Percentiles rank a stretch among this genome's conserved stretches.
Conservation (phyloP, 257 asterid species). For the Fraxinus excelsior region DNA sequence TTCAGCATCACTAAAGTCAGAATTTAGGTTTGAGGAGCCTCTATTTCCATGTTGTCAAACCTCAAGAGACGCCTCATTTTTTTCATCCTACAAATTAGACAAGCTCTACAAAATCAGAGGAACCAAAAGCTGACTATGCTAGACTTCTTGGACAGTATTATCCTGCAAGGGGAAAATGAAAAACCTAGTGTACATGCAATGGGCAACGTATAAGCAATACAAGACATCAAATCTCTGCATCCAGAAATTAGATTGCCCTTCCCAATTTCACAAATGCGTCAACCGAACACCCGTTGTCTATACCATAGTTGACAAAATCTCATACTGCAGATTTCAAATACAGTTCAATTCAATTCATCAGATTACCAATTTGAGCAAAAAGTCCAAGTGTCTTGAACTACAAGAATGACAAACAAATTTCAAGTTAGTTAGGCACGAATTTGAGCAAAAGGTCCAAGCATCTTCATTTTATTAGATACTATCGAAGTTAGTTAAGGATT, state of each 20-base stretch:
- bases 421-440: no score
- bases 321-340: slow-evolving; percentile 8
- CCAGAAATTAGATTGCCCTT: background rate
- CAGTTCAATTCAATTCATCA: background rate
- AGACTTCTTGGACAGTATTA: background rate
- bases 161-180: background rate
- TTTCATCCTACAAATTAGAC: background rate
- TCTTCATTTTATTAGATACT: no score
- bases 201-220: background rate
- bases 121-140: background rate
- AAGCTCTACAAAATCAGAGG: background rate
- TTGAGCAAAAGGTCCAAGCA: no score
- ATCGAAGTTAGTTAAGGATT: no score
- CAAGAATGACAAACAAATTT: no score
- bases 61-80: background rate
- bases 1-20: slow-evolving; percentile 1
- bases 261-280: slow-evolving; percentile 8
- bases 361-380: slow-evolving; percentile 1
- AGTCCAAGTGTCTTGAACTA: background rate
- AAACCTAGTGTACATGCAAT: background rate
- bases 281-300: background rate
- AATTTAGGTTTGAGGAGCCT: background rate
- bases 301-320: slow-evolving; percentile 5
- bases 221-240: background rate
- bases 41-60: slow-evolving; percentile 6